A percentile compares a stretch with the other conserved stretches of the same genome.
Conservation (phyloP, 2,329 filamentous ascomycete species). For the Akanthomyces dipterigenus region DNA sequence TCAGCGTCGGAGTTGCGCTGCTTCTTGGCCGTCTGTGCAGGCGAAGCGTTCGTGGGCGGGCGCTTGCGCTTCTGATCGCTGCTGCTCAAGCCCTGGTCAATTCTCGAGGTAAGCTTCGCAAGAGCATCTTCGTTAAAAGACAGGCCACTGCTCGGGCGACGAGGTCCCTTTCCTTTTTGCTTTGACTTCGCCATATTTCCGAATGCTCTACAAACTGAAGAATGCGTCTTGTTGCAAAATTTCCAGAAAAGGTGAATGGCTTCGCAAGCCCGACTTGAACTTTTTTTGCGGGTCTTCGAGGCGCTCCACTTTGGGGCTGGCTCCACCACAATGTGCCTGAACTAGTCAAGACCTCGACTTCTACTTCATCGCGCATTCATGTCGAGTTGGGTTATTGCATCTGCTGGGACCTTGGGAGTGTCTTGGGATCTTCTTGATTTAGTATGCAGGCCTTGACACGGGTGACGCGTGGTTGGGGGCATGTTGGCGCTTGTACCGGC, state of each 20-base stretch:
- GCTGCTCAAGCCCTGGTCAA: conserved; percentile 44
- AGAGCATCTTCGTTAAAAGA: conserved; percentile 45
- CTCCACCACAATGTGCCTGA: background rate
- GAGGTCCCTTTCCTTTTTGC: conserved; percentile 30
- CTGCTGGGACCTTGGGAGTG: background rate
- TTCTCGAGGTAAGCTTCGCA: conserved; percentile 47
- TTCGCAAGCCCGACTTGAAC: conserved; percentile 9
- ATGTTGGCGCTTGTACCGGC: background rate
- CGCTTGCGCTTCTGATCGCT: conserved; percentile 40
- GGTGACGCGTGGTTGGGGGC: background rate
- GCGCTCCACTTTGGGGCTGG: background rate
- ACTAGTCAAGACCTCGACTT: background rate
- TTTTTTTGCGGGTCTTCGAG: conserved; percentile 11
- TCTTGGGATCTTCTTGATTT: background rate
- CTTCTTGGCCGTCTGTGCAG: conserved; percentile 30
- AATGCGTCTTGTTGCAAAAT: conserved; percentile 1
- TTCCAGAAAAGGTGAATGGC: conserved; percentile 2
- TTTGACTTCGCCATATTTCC: conserved; percentile 24
- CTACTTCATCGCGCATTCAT: background rate
- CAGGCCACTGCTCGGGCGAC: conserved; percentile 15
- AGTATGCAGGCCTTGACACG: conserved; percentile 7
- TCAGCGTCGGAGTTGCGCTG: conserved; percentile 26
- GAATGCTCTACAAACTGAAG: background rate
- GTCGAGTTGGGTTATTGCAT: background rate
- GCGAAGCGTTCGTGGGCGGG: conserved; percentile 28